phyloP scores from a whole-genome alignment of 306 rosid species.

The Cucurbita maxima region DNA sequence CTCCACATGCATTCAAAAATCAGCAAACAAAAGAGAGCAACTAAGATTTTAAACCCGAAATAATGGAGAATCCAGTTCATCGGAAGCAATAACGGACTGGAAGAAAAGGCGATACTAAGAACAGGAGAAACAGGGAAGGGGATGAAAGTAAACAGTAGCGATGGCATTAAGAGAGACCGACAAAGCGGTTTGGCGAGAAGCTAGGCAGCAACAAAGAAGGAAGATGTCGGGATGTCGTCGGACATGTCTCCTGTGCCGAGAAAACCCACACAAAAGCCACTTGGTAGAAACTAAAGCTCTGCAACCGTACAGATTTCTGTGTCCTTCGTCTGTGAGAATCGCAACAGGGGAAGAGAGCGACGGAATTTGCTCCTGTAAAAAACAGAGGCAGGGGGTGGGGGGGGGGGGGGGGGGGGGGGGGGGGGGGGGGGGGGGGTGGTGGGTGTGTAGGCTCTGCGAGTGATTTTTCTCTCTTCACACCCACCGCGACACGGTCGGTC shows the following conservation, averaged over 20 bases:
- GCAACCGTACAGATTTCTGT: background rate
- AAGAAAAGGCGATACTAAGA: background rate
- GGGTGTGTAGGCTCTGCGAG: background rate
- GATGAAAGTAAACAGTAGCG: background rate
- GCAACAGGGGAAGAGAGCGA: background rate
- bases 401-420: background rate
- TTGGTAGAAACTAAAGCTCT: background rate
- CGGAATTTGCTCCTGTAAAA: background rate
- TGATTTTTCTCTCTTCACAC: background rate
- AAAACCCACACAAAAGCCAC: constrained; percentile 9
- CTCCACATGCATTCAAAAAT: constrained; percentile 38
- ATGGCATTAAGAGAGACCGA: constrained; percentile 21
- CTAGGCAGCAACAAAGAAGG: constrained; percentile 34
- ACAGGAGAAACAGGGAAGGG: background rate
- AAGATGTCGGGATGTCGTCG: constrained; percentile 38
- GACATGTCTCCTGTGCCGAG: constrained; percentile 46
- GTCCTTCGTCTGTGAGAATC: background rate
- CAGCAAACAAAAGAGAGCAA: constrained; percentile 12
- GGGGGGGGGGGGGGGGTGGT: background rate
- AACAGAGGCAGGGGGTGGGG: background rate
- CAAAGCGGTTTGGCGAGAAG: constrained; percentile 38
- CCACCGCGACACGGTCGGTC: background rate
- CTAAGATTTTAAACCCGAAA: constrained; percentile 20
- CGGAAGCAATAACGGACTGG: background rate
- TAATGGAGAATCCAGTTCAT: background rate